Percentiles rank a stretch among this genome's conserved stretches.
Conservation (phyloP, 805 yeast species). For the Saturnispora kantuleensis region DNA sequence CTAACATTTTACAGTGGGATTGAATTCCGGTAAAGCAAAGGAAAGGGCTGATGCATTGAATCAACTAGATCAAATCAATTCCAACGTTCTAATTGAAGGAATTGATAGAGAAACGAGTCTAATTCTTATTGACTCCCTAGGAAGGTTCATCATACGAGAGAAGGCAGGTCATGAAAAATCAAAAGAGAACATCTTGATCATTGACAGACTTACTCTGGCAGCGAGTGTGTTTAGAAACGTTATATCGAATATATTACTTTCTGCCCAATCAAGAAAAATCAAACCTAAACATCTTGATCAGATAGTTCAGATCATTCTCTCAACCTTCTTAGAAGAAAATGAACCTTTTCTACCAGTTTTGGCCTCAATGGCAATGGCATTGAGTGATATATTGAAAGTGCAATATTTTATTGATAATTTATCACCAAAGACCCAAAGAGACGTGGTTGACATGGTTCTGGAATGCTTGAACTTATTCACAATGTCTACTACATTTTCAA, state of each 20-base stretch:
- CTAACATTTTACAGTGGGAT: conserved; percentile 14
- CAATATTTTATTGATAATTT: conserved; percentile 23
- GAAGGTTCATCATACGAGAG: conserved; percentile 17
- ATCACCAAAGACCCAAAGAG: conserved; percentile 11
- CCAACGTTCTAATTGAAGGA: conserved; percentile 16
- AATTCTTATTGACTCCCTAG: conserved; percentile 14
- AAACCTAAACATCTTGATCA: conserved; percentile 23
- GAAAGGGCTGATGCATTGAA: conserved; percentile 46
- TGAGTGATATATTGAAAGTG: conserved; percentile 19
- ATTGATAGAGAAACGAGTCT: conserved; percentile 12
- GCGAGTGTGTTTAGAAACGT: too few species aligned
- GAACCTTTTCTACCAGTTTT: conserved; percentile 23
- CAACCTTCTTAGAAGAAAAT: conserved; percentile 10
- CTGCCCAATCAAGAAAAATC: conserved; percentile 1
- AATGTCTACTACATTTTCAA: background rate
- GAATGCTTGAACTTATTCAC: conserved; percentile 12
- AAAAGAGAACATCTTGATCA: conserved; percentile 16
- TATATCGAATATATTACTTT: too few species aligned
- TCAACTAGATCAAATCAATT: conserved; percentile 26
- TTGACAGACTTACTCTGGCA: conserved; percentile 18
- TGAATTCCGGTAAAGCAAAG: conserved; percentile 42
- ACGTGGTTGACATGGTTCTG: conserved; percentile 12
- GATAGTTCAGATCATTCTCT: conserved; percentile 15
- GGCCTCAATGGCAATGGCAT: conserved; percentile 21
- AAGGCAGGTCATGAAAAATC: conserved; percentile 16